Conservation (phyloP, 2,329 filamentous ascomycete genomes). For the Phialophora expanda region DNA sequence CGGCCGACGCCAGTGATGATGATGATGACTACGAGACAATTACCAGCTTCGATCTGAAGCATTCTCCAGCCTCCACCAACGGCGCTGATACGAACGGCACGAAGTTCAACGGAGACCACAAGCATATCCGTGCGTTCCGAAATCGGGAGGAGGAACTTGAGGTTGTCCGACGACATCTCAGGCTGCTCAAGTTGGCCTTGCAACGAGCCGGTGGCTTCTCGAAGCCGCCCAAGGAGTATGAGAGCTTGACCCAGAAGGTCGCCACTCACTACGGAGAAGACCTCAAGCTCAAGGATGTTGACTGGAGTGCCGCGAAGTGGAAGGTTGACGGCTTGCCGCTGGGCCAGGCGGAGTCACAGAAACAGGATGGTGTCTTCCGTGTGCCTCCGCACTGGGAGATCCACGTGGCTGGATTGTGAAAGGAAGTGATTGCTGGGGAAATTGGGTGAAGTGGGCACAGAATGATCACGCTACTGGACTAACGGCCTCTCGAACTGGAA, state of each 20-base stretch:
- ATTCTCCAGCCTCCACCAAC: constrained; percentile 11
- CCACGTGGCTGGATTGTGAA: constrained; percentile 1
- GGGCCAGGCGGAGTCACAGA: constrained; percentile 53
- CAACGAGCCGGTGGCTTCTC: constrained; percentile 51
- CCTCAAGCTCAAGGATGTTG: constrained; percentile 45
- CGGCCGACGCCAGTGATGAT: constrained; percentile 11
- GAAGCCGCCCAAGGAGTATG: constrained; percentile 56
- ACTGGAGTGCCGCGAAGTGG: constrained; percentile 57
- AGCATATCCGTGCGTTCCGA: constrained; percentile 33
- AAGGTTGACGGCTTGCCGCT: constrained; percentile 51
- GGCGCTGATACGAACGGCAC: constrained; percentile 1
- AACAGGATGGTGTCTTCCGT: constrained; percentile 17
- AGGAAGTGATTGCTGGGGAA: not conserved
- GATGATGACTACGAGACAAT: constrained; percentile 26
- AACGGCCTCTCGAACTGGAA: not conserved
- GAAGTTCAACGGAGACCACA: constrained; percentile 30
- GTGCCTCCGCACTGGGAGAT: constrained; percentile 18
- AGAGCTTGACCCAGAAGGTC: constrained; percentile 37
- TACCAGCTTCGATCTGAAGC: constrained; percentile 6
- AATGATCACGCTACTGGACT: not conserved
- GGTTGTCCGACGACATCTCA: constrained; percentile 47
- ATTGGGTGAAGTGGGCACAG: not conserved
- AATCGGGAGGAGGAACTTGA: constrained; percentile 41
- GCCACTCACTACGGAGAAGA: constrained; percentile 35
- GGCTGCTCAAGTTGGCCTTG: constrained; percentile 48